Conservation (phyloP, 306 rosid species). For the Dryas octopetala region DNA sequence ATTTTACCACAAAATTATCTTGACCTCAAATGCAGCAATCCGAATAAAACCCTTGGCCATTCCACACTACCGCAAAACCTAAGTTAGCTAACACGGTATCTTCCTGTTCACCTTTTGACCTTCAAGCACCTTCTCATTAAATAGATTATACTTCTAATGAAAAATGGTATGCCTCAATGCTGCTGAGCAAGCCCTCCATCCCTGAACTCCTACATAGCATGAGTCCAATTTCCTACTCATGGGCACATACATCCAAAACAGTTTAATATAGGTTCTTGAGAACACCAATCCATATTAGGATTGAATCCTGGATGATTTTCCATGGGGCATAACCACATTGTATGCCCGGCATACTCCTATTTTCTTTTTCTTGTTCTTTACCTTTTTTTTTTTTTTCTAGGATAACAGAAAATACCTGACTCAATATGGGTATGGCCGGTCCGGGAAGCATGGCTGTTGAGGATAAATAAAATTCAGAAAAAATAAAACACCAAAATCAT, state of each 20-base stretch:
- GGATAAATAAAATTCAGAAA: conserved; percentile 47
- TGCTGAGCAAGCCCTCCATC: background rate
- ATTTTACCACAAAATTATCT: background rate
- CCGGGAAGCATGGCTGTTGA: conserved; percentile 96
- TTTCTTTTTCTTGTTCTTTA: background rate
- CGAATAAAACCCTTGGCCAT: background rate
- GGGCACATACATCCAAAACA: background rate
- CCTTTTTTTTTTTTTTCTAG: background rate
- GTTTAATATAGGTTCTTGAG: background rate
- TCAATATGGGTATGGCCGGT: conserved; percentile 89
- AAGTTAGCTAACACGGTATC: background rate
- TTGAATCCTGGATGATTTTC: background rate
- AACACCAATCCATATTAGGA: background rate
- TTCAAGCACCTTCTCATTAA: background rate
- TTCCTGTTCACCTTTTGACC: too few species aligned
- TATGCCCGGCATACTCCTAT: background rate
- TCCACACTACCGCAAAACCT: background rate
- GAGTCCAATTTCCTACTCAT: background rate
- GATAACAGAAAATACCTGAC: conserved; percentile 57
- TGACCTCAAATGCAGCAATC: background rate
- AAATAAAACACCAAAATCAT: conserved; percentile 22
- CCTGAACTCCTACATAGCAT: background rate
- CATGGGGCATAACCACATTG: background rate
- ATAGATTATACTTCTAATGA: background rate
- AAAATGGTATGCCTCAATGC: background rate